Conservation (phyloP, 2,329 filamentous ascomycete genomes). For the Beauveria australis region DNA sequence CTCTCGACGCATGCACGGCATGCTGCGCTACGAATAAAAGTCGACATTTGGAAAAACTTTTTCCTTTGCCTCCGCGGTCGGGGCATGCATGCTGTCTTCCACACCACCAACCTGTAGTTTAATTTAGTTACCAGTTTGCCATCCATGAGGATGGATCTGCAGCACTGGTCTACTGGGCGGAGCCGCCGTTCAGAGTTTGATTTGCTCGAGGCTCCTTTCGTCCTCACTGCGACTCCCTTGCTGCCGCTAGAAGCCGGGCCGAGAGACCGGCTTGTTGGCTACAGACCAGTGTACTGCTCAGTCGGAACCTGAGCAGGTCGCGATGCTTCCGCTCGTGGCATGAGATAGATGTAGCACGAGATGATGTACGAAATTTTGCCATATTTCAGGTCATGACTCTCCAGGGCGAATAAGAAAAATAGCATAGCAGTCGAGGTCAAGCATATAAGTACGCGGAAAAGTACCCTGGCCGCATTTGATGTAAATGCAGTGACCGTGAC, state of each 20-base stretch:
- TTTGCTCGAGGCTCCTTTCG: background rate
- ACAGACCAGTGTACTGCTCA: background rate
- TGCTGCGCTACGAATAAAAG: background rate
- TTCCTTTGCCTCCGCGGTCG: constrained; percentile 7
- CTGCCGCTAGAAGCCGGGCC: background rate
- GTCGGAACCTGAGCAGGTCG: too few species aligned
- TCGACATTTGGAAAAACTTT: background rate
- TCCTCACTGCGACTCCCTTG: background rate
- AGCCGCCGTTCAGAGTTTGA: background rate
- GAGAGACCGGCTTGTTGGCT: background rate
- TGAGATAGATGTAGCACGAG: background rate
- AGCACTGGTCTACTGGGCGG: background rate
- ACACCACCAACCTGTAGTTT: background rate
- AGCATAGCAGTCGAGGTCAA: too few species aligned
- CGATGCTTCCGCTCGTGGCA: background rate
- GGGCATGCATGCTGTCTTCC: background rate
- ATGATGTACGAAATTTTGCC: background rate
- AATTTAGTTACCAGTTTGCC: too few species aligned
- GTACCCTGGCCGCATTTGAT: background rate
- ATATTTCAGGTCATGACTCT: too few species aligned
- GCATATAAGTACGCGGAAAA: background rate
- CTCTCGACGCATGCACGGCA: background rate
- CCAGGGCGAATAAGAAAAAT: too few species aligned
- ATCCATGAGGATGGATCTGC: background rate
- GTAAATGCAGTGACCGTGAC: background rate